Conservation (phyloP, 2,329 filamentous ascomycete genomes). For the Mollisia scopiformis region DNA sequence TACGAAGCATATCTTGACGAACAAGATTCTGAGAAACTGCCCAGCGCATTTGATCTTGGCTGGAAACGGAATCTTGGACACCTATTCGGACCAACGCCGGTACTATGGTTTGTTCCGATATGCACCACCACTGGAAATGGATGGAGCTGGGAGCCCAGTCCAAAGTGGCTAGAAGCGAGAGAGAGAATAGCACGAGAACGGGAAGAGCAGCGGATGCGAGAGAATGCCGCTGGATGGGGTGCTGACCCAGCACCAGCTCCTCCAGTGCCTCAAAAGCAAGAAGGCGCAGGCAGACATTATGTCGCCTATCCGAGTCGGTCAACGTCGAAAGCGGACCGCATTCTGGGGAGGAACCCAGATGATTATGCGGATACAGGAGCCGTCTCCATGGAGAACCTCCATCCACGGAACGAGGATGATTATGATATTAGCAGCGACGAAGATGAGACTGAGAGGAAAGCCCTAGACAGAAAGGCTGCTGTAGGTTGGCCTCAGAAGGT, state of each 20-base stretch:
- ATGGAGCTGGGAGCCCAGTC: constrained; percentile 89
- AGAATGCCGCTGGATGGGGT: constrained; percentile 71
- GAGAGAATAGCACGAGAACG: constrained; percentile 63
- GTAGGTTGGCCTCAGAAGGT: constrained; percentile 34
- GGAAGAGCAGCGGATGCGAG: constrained; percentile 62
- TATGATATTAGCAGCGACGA: constrained; percentile 37
- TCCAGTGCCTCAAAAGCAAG: constrained; percentile 13
- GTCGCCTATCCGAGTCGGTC: constrained; percentile 28
- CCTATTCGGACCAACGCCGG: constrained; percentile 75
- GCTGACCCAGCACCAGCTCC: constrained; percentile 21
- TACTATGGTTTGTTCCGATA: constrained; percentile 80
- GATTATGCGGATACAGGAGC: constrained; percentile 30
- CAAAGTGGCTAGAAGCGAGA: constrained; percentile 74
- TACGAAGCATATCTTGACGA: constrained; percentile 88
- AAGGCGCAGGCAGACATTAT: constrained; percentile 36
- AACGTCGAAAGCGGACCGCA: constrained; percentile 39
- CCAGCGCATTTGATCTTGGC: constrained; percentile 92
- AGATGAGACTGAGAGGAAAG: constrained; percentile 28
- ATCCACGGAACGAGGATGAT: constrained; percentile 29
- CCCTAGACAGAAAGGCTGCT: constrained; percentile 27
- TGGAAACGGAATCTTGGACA: constrained; percentile 78
- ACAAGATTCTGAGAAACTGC: constrained; percentile 82
- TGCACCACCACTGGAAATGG: constrained; percentile 88
- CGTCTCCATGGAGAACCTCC: constrained; percentile 34
- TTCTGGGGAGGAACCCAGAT: constrained; percentile 37